Percentiles rank a stretch among this genome's conserved stretches.
These are phyloP conservation scores for Naematelia aurantialba DNA, from an alignment of 768 basidiomycete genomes.

Conservation along the genomic window DNA sequence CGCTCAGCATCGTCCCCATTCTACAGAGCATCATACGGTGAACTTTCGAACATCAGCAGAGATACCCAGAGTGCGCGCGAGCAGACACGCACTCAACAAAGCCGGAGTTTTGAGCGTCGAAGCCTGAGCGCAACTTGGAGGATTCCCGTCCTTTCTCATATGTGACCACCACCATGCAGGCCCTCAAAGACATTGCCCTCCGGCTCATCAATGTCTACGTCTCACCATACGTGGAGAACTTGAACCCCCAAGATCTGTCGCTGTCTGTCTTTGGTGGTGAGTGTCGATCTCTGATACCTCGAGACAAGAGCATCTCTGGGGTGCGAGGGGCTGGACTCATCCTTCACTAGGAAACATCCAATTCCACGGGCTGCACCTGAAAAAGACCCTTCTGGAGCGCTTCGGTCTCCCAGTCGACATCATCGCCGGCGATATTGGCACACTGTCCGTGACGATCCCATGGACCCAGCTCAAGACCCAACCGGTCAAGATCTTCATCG, in stretches of 20 bases:
- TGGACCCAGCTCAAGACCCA: constrained; percentile 51
- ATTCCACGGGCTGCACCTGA: constrained; percentile 75
- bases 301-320: too few relatives aligned
- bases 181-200: constrained; percentile 37
- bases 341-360: constrained; percentile 32
- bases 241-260: constrained; percentile 91
- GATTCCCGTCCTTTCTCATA: not conserved
- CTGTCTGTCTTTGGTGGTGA: constrained; percentile 56
- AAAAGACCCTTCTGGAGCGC: constrained; percentile 89
- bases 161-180: constrained; percentile 31
- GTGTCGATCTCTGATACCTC: constrained; percentile 1
- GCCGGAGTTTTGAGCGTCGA: too few relatives aligned
- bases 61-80: too few relatives aligned
- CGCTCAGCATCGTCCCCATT: not conserved
- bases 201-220: constrained; percentile 75
- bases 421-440: constrained; percentile 64
- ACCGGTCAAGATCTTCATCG: constrained; percentile 84
- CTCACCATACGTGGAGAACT: constrained; percentile 91
- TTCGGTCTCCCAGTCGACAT: constrained; percentile 95
- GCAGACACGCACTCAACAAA: too few relatives aligned
- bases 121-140: too few relatives aligned
- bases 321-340: constrained; percentile 8
- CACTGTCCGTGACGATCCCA: constrained; percentile 41
- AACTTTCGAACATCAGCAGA: too few relatives aligned
- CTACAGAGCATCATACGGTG: not conserved